Evolutionary conservation across 306 rosid genomes (phyloP), one percentile per base, ranked within the genome.

Genomic region (Datisca glomerata): DNA sequence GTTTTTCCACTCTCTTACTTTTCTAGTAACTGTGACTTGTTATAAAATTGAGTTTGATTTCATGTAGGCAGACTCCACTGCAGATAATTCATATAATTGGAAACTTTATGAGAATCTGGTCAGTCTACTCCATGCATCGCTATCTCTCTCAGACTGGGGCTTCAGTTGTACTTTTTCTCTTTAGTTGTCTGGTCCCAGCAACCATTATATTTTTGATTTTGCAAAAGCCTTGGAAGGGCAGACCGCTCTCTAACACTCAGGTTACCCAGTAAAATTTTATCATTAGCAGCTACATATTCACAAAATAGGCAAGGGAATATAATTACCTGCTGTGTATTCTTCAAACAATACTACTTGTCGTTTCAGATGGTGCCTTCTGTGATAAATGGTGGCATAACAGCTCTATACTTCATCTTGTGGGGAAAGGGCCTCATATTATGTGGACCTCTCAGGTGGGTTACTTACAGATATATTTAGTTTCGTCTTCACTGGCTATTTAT

Each of bases 151-250:
- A 73, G 49, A 78, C 94, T 0, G 93, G 92, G 45, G 85, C 94
- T 53, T 79, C 94, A 5, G 96, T 78, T 52, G 73, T 80, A 50
- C 94, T 91, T 56, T 85, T 91, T 60, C 72, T 80, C 27, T 84
- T 84, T 62, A 65, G 84, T 39, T 91, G 96, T 61, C 66, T 85
- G 36, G 76, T 72, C 25, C 92, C 93, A 18, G 81, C 96, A 23
- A 58, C 98, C 46, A 54, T 85, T 53, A 46, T 75, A 24, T 85
- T 91, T 74, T 68, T 91, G 56, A 50, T 76, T 70, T 47, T 85
- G 71, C 98, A 91, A 60, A 91, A 75, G 73, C 98, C 96, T 61
- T 91, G 98, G 96, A 91, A 75, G 80, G 98, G 96, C 44, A 80
- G 95, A 55, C 80, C 98, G 7, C 92, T 91, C 45, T 64, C 94